Base-by-base conservation (phyloP, 1,284 basidiomycete species). In the Fereydounia khargensis region DNA sequence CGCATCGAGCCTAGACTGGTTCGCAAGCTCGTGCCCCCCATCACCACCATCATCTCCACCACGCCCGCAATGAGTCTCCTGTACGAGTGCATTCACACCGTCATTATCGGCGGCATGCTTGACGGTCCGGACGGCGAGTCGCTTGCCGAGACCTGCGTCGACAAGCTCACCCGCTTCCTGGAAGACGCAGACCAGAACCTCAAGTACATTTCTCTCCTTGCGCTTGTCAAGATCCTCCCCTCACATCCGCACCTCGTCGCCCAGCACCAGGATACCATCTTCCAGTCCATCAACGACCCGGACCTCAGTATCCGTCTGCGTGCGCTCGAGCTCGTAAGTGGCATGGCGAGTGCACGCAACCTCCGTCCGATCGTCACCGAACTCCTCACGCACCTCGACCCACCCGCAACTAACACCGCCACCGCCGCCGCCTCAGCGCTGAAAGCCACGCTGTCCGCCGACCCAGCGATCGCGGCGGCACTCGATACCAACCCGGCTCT, bases 21-120 rank as follows among this genome's bases (percentile, higher is more conserved):
- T 49, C 89, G 87, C 77, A 97, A 97, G 77, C 82, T 98, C 10
- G 85, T 94, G 42, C 86, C 88, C 10, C 94, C 91, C 3, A 87
- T 99, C 53, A 91, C 89, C 0, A 87, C 91, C 45, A 84, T 98
- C 46, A 98, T 99, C 51, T 87, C 89, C 1, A 96, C 89, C 1
- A 98, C 95, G 0, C 86, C 89, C 1, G 95, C 95, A 0, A 95
- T 98, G 48, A 95, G 90, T 16, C 80, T 99, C 18, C 79, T 98
- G 7, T 98, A 98, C 77, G 95, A 99, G 79, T 98, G 94, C 76
- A 94, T 99, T 1, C 88, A 92, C 68, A 97, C 95, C 2, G 94
- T 91, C 69, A 97, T 98, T 66, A 91, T 89, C 11, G 94, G 95
- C 9, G 91, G 89, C 4, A 97, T 99, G 91, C 82, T 98, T 5